Percentiles rank a stretch among this genome's conserved stretches.
Evolutionary conservation across 139 green algal genomes (phyloP).

Genomic region (Prasinococcaceae sp.): DNA sequence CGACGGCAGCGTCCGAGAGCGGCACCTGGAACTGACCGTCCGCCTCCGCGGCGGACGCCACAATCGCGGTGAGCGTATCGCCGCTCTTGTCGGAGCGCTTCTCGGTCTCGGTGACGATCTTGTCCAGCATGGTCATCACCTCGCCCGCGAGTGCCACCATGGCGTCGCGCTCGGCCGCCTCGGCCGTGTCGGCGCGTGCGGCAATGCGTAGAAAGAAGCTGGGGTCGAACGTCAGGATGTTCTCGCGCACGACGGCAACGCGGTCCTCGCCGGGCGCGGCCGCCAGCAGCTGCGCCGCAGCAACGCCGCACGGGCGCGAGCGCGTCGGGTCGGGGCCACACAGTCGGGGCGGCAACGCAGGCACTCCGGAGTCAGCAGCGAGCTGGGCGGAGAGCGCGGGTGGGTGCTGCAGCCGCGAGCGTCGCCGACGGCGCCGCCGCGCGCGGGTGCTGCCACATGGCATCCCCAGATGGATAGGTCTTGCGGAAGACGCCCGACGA

Average conservation of each 20-base stretch:
- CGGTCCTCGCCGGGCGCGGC: constrained; percentile 40
- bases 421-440: no score
- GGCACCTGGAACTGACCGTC: constrained; percentile 76
- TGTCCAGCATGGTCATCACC: constrained; percentile 71
- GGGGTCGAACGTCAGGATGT: constrained; percentile 69
- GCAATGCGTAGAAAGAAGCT: constrained; percentile 84
- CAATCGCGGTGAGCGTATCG: constrained; percentile 41
- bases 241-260: constrained; percentile 55
- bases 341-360: no score
- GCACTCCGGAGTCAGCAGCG: no score
- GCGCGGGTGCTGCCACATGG: no score
- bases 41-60: constrained; percentile 59
- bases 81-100: constrained; percentile 27
- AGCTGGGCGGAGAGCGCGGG: no score
- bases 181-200: constrained; percentile 49
- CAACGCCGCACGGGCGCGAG: no score
- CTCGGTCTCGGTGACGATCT: constrained; percentile 55
- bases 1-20: constrained; percentile 38
- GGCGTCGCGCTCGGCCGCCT: constrained; percentile 35
- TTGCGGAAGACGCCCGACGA: no score
- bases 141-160: constrained; percentile 24
- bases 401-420: no score
- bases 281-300: no score
- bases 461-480: no score
- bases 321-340: no score